A percentile compares a stretch with the other conserved stretches of the same genome.
phyloP scores from a whole-genome alignment of 352 stramenopile species.

The Pythium sukuiense region DNA sequence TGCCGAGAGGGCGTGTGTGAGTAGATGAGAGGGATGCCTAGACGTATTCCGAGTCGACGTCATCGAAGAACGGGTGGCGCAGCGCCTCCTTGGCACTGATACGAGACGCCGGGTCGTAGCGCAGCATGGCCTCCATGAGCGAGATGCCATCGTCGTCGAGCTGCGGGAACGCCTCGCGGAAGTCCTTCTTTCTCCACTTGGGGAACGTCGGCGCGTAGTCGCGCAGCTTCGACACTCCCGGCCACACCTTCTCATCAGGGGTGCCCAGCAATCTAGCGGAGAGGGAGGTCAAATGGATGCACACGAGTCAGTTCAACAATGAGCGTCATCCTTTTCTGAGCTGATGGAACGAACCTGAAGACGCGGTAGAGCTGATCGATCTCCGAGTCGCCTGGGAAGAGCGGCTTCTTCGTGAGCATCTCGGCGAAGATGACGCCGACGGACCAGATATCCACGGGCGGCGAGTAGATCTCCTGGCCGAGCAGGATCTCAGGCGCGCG shows the following conservation, averaged over 20 bases:
- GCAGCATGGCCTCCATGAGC: slow-evolving; percentile 78
- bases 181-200: slow-evolving; percentile 93
- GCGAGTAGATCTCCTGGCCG: slow-evolving; percentile 88
- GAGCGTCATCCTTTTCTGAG: neutral
- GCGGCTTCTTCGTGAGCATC: slow-evolving; percentile 80
- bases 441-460: slow-evolving; percentile 87
- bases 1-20: neutral
- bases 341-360: slow-evolving; percentile 49
- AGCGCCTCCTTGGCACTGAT: slow-evolving; percentile 84
- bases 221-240: slow-evolving; percentile 94
- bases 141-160: slow-evolving; percentile 57
- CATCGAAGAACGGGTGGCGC: slow-evolving; percentile 84
- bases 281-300: neutral
- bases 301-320: neutral
- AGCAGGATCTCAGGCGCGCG: slow-evolving; percentile 98
- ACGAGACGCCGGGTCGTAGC: slow-evolving; percentile 63
- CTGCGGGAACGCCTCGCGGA: slow-evolving; percentile 61
- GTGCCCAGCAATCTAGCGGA: slow-evolving; percentile 90
- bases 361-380: slow-evolving; percentile 90
- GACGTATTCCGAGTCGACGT: slow-evolving; percentile 72
- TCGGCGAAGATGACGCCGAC: slow-evolving; percentile 87
- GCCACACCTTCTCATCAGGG: slow-evolving; percentile 95
- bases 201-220: slow-evolving; percentile 96
- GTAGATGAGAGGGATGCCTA: slow-evolving; percentile 25
- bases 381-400: slow-evolving; percentile 84